Evolutionary conservation across 768 basidiomycete species (phyloP).

Genomic region (Suillus plorans): DNA sequence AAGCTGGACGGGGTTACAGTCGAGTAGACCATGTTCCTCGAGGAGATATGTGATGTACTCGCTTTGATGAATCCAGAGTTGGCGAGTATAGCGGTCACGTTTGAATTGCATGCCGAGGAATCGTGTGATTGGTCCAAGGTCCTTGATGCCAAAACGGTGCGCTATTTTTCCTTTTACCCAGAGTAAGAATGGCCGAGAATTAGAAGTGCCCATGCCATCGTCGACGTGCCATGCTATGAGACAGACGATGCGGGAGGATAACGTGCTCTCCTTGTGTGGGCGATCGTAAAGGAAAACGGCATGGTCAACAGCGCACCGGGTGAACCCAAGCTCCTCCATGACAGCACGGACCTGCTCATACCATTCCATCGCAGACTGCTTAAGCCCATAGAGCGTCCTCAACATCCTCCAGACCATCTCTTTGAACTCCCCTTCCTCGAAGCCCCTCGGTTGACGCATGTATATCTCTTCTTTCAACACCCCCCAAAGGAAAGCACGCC

Average conservation of each 20-base stretch:
- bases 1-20: neutral
- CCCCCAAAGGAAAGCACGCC: neutral
- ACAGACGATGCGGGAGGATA: neutral
- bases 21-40: neutral
- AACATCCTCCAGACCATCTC: neutral
- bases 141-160: neutral
- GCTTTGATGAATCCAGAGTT: neutral
- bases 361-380: neutral
- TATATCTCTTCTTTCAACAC: constrained; percentile 22
- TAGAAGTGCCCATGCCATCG: neutral
- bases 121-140: neutral
- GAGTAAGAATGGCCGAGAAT: neutral
- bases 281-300: neutral
- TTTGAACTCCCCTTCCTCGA: constrained; percentile 11
- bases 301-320: neutral
- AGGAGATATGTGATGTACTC: neutral
- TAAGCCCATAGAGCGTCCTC: neutral
- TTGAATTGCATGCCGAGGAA: neutral
- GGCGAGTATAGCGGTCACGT: neutral
- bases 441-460: constrained; percentile 35
- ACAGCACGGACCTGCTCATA: neutral
- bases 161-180: neutral
- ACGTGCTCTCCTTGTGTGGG: no score
- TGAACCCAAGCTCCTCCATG: neutral
- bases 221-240: neutral